Conservation (phyloP, 257 asterid genomes). For the Orobanche coerulescens region DNA sequence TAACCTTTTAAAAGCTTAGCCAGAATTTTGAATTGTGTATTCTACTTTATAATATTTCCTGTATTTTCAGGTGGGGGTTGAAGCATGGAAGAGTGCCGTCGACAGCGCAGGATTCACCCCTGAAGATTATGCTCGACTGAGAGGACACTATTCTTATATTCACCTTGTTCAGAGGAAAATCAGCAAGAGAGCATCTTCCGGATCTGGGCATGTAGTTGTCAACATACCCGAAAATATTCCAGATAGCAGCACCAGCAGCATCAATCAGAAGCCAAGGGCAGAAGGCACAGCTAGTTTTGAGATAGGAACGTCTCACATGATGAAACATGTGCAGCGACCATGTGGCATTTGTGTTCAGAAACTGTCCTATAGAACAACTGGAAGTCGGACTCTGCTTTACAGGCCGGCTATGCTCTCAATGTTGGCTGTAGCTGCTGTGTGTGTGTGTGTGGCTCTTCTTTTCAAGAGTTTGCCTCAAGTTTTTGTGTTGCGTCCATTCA, state of each 20-base stretch:
- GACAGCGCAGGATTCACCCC: slow-evolving; percentile 73
- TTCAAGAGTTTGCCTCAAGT: slow-evolving; percentile 65
- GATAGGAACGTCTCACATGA: slow-evolving; percentile 23
- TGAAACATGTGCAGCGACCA: slow-evolving; percentile 20
- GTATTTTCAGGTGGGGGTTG: slow-evolving; percentile 51
- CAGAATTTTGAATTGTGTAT: too few relatives aligned
- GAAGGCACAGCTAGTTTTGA: slow-evolving; percentile 34
- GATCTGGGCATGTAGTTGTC: slow-evolving; percentile 40
- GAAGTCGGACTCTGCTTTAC: slow-evolving; percentile 39
- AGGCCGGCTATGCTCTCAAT: slow-evolving; percentile 70
- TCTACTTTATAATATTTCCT: too few relatives aligned
- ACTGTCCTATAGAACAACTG: slow-evolving; percentile 29
- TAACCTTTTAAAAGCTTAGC: too few relatives aligned
- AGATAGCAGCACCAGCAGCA: slow-evolving; percentile 30
- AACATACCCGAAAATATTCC: slow-evolving; percentile 38
- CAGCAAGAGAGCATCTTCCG: slow-evolving; percentile 35
- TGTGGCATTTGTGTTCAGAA: slow-evolving; percentile 45
- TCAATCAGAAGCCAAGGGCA: slow-evolving; percentile 35
- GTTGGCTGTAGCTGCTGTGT: slow-evolving; percentile 75
- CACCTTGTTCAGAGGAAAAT: slow-evolving; percentile 68
- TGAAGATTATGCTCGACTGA: slow-evolving; percentile 66
- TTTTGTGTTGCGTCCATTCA: slow-evolving; percentile 58
- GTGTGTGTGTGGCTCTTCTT: slow-evolving; percentile 79
- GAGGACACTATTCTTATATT: slow-evolving; percentile 73
- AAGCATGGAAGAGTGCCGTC: slow-evolving; percentile 59